Evolutionary conservation across 192 early-diverging fungal species (phyloP).

Genomic region (Podochytrium sp.): DNA sequence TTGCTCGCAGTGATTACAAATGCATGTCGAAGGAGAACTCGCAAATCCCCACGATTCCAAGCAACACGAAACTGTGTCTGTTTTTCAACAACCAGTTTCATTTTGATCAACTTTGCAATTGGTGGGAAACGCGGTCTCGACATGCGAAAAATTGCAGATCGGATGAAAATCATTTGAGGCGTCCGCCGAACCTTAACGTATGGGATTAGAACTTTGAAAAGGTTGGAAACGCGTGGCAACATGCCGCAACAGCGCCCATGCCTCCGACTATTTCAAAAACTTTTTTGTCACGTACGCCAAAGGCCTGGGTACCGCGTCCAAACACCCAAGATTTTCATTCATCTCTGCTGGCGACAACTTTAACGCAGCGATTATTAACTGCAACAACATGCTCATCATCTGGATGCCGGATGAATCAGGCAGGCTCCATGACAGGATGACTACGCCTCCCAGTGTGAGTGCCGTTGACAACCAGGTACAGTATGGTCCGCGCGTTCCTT

Average conservation of each 20-base stretch:
- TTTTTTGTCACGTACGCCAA: slow-evolving; percentile 25
- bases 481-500: slow-evolving; percentile 15
- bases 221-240: too few species aligned
- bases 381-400: slow-evolving; percentile 20
- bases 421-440: slow-evolving; percentile 15
- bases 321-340: slow-evolving; percentile 17
- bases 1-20: too few species aligned
- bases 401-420: slow-evolving; percentile 21
- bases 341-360: slow-evolving; percentile 34
- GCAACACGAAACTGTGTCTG: too few species aligned
- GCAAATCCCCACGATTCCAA: too few species aligned
- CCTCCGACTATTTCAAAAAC: slow-evolving; percentile 17
- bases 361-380: slow-evolving; percentile 19
- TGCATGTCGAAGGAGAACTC: too few species aligned
- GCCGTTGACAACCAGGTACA: slow-evolving; percentile 7
- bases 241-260: not conserved
- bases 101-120: too few species aligned
- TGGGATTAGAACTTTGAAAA: too few species aligned
- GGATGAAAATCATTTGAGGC: too few species aligned
- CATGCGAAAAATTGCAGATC: too few species aligned
- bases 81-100: too few species aligned
- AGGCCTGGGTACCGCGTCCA: not conserved
- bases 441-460: not conserved
- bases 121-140: too few species aligned
- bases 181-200: too few species aligned